Evolutionary conservation across 257 asterid species (phyloP), one percentile per base, ranked within the genome.

Genomic region (Sherardia arvensis): DNA sequence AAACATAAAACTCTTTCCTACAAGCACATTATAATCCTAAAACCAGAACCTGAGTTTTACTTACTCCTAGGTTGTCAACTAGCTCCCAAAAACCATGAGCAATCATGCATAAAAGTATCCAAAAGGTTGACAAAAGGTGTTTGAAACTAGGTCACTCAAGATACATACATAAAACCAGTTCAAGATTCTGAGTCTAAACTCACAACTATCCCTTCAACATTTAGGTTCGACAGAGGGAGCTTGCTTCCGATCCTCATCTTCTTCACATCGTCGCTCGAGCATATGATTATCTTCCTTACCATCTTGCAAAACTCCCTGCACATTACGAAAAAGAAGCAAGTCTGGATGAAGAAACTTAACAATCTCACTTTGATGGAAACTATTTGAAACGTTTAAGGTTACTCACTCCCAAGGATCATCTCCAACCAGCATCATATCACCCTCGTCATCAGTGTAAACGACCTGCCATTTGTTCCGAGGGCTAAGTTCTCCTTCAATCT

Each of bases 341-440:
- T 34, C 33, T n/a, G n/a, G n/a, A n/a, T n/a, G n/a, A n/a, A 23
- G 29, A 33, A 28, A 33, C 45, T 79, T 64, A 69, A 43, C 17
- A n/a, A 43, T 43, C 21, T 15, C 51, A 15, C 51, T 14, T 1
- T 43, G 20, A 15, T 43, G 1, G 3, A 14, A 43, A 43, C 51
- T 43, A 15, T 15, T 43, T 14, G 8, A 43, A 14, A 17, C 0
- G 3, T 43, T 43, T 15, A 43, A 43, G 20, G 51, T 14, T 43
- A 77, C 97, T 87, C 84, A 93, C 99, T 51, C 80, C 99, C 99
- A 93, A 15, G 99, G 99, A 79, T 93, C 86, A 66, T 93, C 99
- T 2, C 94, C 99, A 87, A 87, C 74, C 4, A 86, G 96, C 97
- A 93, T 93, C 87, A 74, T 84, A 77, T 93, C 97, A 51, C 97